phyloP scores from a whole-genome alignment of 1,284 basidiomycete species.

The Neotropicomus parvogracilis region DNA sequence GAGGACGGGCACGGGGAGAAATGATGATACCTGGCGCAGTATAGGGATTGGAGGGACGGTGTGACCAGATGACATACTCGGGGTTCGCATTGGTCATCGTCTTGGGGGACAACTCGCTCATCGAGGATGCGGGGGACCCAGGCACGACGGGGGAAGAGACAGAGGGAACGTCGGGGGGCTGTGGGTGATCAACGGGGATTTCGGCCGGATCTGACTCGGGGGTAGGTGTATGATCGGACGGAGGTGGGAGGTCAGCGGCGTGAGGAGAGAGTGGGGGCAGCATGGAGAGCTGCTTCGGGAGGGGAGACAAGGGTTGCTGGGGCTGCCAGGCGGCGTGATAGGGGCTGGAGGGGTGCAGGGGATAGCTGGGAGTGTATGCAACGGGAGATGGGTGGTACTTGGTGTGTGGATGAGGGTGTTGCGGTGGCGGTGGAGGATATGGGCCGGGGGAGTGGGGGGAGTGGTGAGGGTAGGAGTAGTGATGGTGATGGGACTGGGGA shows the following conservation, averaged over 20 bases:
- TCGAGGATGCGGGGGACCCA: constrained; percentile 11
- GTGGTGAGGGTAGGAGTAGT: constrained; percentile 20
- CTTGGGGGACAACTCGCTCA: constrained; percentile 7
- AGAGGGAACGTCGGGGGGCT: neutral
- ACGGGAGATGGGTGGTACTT: constrained; percentile 20
- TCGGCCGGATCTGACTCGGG: constrained; percentile 7
- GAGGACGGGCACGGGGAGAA: constrained; percentile 56
- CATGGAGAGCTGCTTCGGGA: constrained; percentile 34
- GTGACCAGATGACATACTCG: constrained; percentile 58
- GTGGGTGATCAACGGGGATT: neutral
- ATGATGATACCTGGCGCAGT: constrained; percentile 65
- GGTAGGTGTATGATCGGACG: constrained; percentile 4
- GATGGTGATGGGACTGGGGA: constrained; percentile 12
- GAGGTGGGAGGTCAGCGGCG: neutral
- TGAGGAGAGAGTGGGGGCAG: constrained; percentile 20
- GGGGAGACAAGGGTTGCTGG: constrained; percentile 32
- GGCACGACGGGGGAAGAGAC: neutral
- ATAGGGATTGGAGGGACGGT: constrained; percentile 56
- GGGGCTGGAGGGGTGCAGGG: constrained; percentile 22
- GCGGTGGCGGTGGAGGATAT: constrained; percentile 9
- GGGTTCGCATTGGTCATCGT: constrained; percentile 3
- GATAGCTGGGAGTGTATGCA: constrained; percentile 22
- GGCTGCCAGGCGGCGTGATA: constrained; percentile 27
- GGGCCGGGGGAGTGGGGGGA: constrained; percentile 20
- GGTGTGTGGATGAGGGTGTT: constrained; percentile 15